Evolutionary conservation across 495 filamentous ascomycete species (phyloP).

Genomic region (Xylaria bambusicola): DNA sequence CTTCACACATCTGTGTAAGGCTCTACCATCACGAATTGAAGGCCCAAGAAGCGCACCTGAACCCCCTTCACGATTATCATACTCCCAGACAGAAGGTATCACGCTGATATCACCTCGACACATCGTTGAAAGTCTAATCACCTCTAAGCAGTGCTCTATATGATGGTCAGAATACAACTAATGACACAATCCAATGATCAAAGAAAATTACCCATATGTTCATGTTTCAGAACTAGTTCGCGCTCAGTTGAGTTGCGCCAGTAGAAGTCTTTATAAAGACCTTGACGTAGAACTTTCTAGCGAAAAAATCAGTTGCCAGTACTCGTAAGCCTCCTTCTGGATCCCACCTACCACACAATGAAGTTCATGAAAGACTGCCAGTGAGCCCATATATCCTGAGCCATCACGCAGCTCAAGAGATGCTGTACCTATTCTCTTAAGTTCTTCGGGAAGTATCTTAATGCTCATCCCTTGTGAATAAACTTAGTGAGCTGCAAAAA

Average conservation of each 20-base stretch:
- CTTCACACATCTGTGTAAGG: neutral
- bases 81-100: neutral
- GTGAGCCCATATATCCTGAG: neutral
- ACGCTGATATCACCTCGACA: neutral
- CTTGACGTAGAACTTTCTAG: neutral
- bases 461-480: neutral
- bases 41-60: no score
- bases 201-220: neutral
- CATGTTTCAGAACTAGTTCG: neutral
- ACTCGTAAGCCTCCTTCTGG: no score
- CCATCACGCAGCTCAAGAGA: neutral
- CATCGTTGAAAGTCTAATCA: neutral
- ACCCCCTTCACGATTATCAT: neutral
- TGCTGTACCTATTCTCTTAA: neutral
- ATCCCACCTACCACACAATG: neutral
- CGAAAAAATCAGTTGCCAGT: no score
- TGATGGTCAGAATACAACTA: neutral
- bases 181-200: neutral
- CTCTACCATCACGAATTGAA: no score
- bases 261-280: neutral
- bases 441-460: neutral
- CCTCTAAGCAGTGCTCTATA: neutral
- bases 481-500: no score
- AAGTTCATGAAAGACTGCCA: slow-evolving; percentile 1
- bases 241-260: neutral